Conservation (phyloP, 805 yeast genomes). For the Torulaspora franciscae region DNA sequence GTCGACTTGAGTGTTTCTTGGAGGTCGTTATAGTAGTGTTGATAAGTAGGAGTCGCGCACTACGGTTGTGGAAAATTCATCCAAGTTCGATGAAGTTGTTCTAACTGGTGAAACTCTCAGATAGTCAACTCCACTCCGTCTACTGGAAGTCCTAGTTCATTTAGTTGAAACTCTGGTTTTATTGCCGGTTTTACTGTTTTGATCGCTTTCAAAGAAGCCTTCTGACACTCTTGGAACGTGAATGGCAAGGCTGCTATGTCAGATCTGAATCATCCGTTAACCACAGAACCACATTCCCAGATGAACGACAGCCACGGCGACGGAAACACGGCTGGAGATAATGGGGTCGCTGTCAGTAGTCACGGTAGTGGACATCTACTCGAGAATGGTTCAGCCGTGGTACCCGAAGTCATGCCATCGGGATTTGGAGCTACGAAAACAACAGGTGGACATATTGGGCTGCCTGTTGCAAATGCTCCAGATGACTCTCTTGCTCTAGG, state of each 20-base stretch:
- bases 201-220: background rate
- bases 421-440: background rate
- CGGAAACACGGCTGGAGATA: background rate
- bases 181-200: background rate
- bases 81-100: background rate
- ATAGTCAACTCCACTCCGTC: background rate
- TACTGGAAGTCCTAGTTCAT: background rate
- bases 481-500: constrained; percentile 11
- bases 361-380: background rate
- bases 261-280: constrained; percentile 9
- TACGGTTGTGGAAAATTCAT: background rate
- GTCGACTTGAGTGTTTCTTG: too few relatives aligned
- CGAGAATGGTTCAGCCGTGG: constrained; percentile 3
- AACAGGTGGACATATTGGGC: background rate
- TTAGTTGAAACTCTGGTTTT: background rate
- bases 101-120: background rate
- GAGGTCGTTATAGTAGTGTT: background rate
- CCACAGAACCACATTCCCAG: constrained; percentile 3
- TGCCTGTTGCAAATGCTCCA: background rate
- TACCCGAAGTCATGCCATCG: constrained; percentile 1
- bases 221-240: background rate
- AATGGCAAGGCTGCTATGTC: constrained; percentile 6
- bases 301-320: constrained; percentile 1
- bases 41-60: background rate
- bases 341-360: background rate